Base-by-base conservation (phyloP, 331 rosid species). In the Arachis monticola region DNA sequence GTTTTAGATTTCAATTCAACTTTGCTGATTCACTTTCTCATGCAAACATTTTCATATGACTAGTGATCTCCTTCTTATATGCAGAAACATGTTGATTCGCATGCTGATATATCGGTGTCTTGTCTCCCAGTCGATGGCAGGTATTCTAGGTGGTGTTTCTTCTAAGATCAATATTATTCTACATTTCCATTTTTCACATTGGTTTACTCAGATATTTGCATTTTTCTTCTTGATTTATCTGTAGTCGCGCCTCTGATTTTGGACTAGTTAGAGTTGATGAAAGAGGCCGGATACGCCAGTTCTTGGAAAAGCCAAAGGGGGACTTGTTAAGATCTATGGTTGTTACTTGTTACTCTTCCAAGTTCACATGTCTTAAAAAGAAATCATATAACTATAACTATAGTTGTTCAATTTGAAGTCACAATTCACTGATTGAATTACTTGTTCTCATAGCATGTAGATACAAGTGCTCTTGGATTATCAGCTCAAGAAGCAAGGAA, bases 171-270 rank as follows among this genome's bases (percentile, higher is more conserved):
- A 42, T 79, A 35, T 31, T 5, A 38, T 42, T 63, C 22, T n/a
- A 35, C 53, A 22, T 46, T 30, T 46, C 22, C 4, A 50, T 11
- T 59, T 1, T 51, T 65, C 45, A 45, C 62, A 35, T 31, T 47
- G 2, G 3, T 12, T 14, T 57, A 11, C 50, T 27, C 6, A 38
- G 55, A 35, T 35, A 32, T 50, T 67, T 22, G 73, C 51, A 11
- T 53, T 81, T 75, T 60, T 5, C 64, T 74, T 6, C 35, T 60
- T 71, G 38, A 10, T 52, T 67, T 47, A 35, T 62, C 5, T 48
- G 67, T 82, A 92, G 99, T 77, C 99, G 93, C 1, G 99, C 97
- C 68, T 86, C 96, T 12, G 96, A 92, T 78, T 92, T 82, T 65
- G 99, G 99, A 48, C 69, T 94, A 79, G 87, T 88, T 77, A 94